Evolutionary conservation across 2,329 filamentous ascomycete species (phyloP).

Genomic region (Plenodomus biglobosus): DNA sequence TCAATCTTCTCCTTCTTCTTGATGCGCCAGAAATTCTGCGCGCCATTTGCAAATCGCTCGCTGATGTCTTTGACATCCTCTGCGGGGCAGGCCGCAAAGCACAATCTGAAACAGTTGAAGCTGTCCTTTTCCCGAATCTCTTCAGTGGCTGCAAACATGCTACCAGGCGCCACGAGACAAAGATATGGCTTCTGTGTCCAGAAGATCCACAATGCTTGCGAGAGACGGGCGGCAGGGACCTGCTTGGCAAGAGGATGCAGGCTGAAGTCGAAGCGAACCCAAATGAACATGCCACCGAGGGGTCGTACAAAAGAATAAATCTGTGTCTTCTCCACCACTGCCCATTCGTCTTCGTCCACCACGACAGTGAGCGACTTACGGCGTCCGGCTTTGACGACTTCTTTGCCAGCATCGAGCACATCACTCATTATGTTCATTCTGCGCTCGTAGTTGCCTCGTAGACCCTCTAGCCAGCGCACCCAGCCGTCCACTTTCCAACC

Average conservation of each 20-base stretch:
- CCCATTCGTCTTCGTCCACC: slow-evolving; percentile 62
- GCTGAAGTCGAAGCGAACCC: slow-evolving; percentile 72
- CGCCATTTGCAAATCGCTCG: slow-evolving; percentile 66
- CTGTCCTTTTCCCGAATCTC: slow-evolving; percentile 60
- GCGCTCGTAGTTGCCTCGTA: slow-evolving; percentile 80
- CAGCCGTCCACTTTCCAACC: slow-evolving; percentile 83
- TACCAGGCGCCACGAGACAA: slow-evolving; percentile 70
- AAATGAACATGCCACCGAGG: slow-evolving; percentile 88
- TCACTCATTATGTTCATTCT: slow-evolving; percentile 80
- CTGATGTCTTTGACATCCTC: slow-evolving; percentile 66
- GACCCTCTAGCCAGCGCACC: slow-evolving; percentile 86
- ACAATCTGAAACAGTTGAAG: slow-evolving; percentile 75
- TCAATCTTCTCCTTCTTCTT: slow-evolving; percentile 68
- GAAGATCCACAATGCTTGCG: slow-evolving; percentile 69
- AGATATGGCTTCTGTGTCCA: slow-evolving; percentile 69
- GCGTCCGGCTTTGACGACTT: slow-evolving; percentile 64
- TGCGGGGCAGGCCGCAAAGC: slow-evolving; percentile 81
- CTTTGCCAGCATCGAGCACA: slow-evolving; percentile 68
- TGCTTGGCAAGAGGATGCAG: slow-evolving; percentile 68
- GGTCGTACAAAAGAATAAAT: slow-evolving; percentile 80
- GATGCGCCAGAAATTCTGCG: slow-evolving; percentile 75
- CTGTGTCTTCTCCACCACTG: slow-evolving; percentile 71
- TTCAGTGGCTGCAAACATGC: slow-evolving; percentile 70
- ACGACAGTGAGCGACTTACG: slow-evolving; percentile 38
- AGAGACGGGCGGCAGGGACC: slow-evolving; percentile 59